Base-by-base conservation (phyloP, 2,329 filamentous ascomycete species). In the Pseudocercospora musae region DNA sequence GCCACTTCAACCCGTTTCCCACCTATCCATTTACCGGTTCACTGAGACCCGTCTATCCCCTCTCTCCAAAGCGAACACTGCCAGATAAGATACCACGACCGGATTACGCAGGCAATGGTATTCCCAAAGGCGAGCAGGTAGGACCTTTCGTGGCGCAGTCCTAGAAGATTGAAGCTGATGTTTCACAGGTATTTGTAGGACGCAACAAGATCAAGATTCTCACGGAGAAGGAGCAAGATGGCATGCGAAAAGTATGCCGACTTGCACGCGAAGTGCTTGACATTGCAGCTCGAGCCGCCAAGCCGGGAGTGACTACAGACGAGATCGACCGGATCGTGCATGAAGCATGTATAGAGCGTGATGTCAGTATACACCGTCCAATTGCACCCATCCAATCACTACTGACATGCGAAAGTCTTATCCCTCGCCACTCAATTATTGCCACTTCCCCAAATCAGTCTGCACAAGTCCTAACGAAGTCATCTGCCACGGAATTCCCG, bases 401-500 rank as follows among this genome's bases (percentile, higher is more conserved):
- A 40, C 65, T 69, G 60, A 69, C 42, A 48, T 18, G 56, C 57
- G 15, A 50, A 66, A 97, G 93, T 90, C 92, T 9, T 98, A 98
- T 75, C 94, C 94, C 0, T 97, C 94, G 0, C 92, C 94, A 1
- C 82, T 98, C 33, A 97, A 97, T 80, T 98, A 98, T 80, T 90
- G 91, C 81, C 84, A 93, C 77, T 99, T 98, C 79, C 95, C 95
- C 68, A 99, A 99, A 80, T 99, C 95, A 0, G 91, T 97, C 66
- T 99, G 95, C 79, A 98, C 94, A 2, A 98, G 94, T 2, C 80
- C 91, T 55, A 99, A 99, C 81, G 95, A 99, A 79, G 90, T 96
- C 67, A 98, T 99, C 76, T 99, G 95, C 81, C 95, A 99, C 82
- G 95, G 95, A 58, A 99, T 99, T 67, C 95, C 95, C 15, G 95